Evolutionary conservation across 2,329 filamentous ascomycete species (phyloP).

Genomic region (Fonsecaea monophora): DNA sequence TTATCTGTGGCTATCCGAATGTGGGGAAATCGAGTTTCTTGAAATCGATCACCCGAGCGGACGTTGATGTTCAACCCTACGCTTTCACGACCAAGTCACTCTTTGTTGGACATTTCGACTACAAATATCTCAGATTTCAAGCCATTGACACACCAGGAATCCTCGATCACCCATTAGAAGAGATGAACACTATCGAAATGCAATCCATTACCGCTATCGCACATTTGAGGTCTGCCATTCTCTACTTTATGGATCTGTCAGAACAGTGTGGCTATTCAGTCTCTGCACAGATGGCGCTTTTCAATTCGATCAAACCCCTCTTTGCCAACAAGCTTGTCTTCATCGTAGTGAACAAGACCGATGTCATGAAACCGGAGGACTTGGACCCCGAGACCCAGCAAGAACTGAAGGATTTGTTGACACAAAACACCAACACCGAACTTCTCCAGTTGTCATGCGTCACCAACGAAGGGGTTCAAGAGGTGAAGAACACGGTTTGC

Average conservation of each 20-base stretch:
- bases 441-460: slow-evolving; percentile 93
- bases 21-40: slow-evolving; percentile 97
- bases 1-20: slow-evolving; percentile 98
- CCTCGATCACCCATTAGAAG: slow-evolving; percentile 93
- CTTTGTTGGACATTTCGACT: slow-evolving; percentile 97
- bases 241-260: slow-evolving; percentile 98
- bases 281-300: slow-evolving; percentile 88
- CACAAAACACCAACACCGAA: slow-evolving; percentile 85
- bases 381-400: slow-evolving; percentile 78
- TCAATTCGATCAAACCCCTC: slow-evolving; percentile 94
- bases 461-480: slow-evolving; percentile 90
- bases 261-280: slow-evolving; percentile 97
- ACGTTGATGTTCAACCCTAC: slow-evolving; percentile 97
- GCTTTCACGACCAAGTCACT: slow-evolving; percentile 98
- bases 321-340: slow-evolving; percentile 98
- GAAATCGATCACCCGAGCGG: slow-evolving; percentile 87
- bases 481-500: slow-evolving; percentile 93
- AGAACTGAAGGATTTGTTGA: slow-evolving; percentile 75
- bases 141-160: slow-evolving; percentile 99
- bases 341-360: slow-evolving; percentile 97
- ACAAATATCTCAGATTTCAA: slow-evolving; percentile 89
- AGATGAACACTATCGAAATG: slow-evolving; percentile 99
- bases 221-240: slow-evolving; percentile 89
- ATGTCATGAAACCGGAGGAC: slow-evolving; percentile 86
- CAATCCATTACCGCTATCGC: slow-evolving; percentile 98